Evolutionary conservation across 208 protist species (phyloP), one percentile per base, ranked within the genome.

Genomic region (Tritrichomonas musculus): DNA sequence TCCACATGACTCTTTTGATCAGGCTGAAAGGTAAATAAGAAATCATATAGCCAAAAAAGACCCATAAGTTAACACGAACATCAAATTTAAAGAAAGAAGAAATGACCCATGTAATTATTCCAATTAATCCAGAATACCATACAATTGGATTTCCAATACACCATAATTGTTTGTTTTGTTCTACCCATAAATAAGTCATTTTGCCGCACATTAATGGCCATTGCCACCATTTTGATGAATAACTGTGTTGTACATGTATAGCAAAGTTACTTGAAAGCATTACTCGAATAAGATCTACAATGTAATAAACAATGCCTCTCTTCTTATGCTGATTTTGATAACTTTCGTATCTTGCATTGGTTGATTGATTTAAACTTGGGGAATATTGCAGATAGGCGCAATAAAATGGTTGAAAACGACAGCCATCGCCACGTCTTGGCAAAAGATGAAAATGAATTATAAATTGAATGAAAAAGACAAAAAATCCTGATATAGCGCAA

Each of bases 191-290:
- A 44, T 49, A 88, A 11, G 44, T 88, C 13, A 41, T 47, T 57
- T 57, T 88, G 0, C 77, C 77, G 30, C 53, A 47, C 77, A 53
- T 44, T 0, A 88, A 57, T 36, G 77, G 77, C 77, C 77, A 88
- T 36, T 88, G 77, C 77, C 77, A 88, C 77, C 77, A 88, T 20
- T 88, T 88, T 0, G 77, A 88, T 39, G 77, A 25, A 57, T 88
- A 88, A 33, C 41, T 44, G 57, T 88, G 77, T 17, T 53, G 14
- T 33, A 33, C 77, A 57, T 33, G 33, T 39, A 88, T 88, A 2
- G 77, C 77, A 5, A 88, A 88, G 47, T 88, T 88, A 11, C 41
- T 53, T 1, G 3, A 11, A 53, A 88, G 47, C 77, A 88, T 88
- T 4, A 17, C 33, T 14, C 8, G 1, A 11, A 88, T 53, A 0